Conservation (phyloP, 352 stramenopile species). For the Phytopythium helicoides region DNA sequence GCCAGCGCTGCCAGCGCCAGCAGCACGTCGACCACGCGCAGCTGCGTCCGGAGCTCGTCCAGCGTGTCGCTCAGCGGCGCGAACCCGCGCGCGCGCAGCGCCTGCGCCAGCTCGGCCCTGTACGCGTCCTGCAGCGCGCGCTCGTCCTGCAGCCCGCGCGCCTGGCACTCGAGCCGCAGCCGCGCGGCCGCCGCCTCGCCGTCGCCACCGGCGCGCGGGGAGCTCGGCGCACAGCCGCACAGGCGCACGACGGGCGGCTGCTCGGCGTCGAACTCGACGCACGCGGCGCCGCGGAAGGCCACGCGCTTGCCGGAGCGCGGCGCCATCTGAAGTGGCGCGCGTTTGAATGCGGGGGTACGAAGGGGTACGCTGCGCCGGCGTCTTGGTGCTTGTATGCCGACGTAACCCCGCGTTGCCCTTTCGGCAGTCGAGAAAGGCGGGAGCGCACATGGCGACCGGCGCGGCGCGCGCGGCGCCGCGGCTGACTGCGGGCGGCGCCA, state of each 20-base stretch:
- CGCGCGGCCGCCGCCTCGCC: too few species aligned
- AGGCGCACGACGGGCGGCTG: slow-evolving; percentile 39
- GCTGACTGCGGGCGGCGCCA: slow-evolving; percentile 40
- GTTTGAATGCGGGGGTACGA: too few species aligned
- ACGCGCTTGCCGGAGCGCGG: slow-evolving; percentile 21
- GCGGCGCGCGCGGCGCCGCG: not conserved
- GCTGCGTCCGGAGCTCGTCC: slow-evolving; percentile 35
- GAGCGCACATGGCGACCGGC: too few species aligned
- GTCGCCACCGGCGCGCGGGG: slow-evolving; percentile 5
- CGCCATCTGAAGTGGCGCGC: slow-evolving; percentile 2
- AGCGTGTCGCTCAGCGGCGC: slow-evolving; percentile 23
- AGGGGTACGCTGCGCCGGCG: too few species aligned
- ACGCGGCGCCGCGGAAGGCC: slow-evolving; percentile 46
- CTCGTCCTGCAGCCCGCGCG: slow-evolving; percentile 26
- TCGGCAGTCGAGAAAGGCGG: too few species aligned
- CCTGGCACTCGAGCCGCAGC: slow-evolving; percentile 37
- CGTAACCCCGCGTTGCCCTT: too few species aligned
- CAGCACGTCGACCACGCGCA: slow-evolving; percentile 41
- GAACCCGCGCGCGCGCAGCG: slow-evolving; percentile 34
- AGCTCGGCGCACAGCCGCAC: too few species aligned
- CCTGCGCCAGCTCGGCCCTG: slow-evolving; percentile 27
- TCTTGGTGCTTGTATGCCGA: too few species aligned
- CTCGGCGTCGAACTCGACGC: slow-evolving; percentile 59
- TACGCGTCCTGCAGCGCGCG: slow-evolving; percentile 25
- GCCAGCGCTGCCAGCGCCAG: slow-evolving; percentile 19